phyloP scores from a whole-genome alignment of 805 yeast genomes.

The Myxozyma kluyveri region DNA sequence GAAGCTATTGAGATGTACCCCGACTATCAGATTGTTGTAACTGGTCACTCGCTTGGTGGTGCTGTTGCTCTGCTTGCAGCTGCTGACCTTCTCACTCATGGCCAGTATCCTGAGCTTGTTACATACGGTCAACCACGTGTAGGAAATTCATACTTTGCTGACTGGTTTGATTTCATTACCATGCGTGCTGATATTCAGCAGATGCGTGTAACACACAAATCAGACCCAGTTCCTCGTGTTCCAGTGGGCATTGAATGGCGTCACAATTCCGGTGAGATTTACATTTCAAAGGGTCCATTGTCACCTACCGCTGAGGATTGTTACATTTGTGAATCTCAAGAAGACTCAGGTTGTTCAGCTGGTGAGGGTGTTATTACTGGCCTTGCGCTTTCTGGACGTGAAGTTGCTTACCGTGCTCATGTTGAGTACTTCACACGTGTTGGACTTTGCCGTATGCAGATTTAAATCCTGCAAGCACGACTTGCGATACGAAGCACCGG shows the following conservation, averaged over 20 bases:
- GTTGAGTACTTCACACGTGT: constrained; percentile 27
- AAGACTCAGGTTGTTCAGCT: constrained; percentile 25
- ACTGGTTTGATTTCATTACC: constrained; percentile 48
- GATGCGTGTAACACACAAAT: constrained; percentile 28
- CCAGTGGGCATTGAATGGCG: constrained; percentile 25
- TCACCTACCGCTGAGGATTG: constrained; percentile 24
- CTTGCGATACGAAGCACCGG: too few species aligned
- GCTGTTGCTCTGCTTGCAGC: constrained; percentile 65
- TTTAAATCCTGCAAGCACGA: neutral
- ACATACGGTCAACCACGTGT: constrained; percentile 65
- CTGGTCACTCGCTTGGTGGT: constrained; percentile 79
- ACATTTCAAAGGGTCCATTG: constrained; percentile 29
- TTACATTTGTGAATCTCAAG: constrained; percentile 29
- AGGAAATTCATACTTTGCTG: constrained; percentile 52
- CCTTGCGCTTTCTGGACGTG: constrained; percentile 17
- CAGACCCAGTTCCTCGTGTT: constrained; percentile 30
- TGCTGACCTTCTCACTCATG: constrained; percentile 55
- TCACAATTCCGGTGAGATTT: constrained; percentile 25
- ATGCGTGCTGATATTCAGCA: constrained; percentile 1
- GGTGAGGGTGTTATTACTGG: constrained; percentile 28
- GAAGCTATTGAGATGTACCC: constrained; percentile 42
- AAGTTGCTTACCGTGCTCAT: constrained; percentile 24
- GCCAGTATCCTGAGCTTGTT: constrained; percentile 53
- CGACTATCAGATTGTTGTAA: constrained; percentile 50
- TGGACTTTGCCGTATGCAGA: constrained; percentile 24